These are phyloP conservation scores for Phytophthora uliginosa DNA, from an alignment of 352 stramenopile species.

Conservation along the genomic window DNA sequence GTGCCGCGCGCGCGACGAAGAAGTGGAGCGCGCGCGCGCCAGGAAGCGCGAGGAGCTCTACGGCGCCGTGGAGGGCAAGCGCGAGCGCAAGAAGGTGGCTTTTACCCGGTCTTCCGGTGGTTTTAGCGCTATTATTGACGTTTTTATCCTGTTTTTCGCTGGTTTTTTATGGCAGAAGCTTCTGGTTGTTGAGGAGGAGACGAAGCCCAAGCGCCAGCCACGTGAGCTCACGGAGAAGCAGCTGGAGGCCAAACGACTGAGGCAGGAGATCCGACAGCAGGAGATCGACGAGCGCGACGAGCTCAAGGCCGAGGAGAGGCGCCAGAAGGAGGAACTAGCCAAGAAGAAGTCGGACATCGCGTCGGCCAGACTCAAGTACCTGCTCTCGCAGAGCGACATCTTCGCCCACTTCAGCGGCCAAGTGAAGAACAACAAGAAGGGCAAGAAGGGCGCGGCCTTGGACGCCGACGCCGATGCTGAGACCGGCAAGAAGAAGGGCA, in stretches of 20 bases:
- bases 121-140: conserved; percentile 3
- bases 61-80: conserved; percentile 78
- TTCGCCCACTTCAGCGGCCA: conserved; percentile 98
- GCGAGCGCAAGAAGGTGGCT: conserved; percentile 78
- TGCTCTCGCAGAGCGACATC: conserved; percentile 98
- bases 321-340: conserved; percentile 84
- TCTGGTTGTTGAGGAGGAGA: conserved; percentile 50
- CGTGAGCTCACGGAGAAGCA: conserved; percentile 78
- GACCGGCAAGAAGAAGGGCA: conserved; percentile 81
- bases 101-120: not conserved
- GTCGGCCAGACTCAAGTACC: conserved; percentile 92
- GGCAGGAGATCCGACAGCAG: conserved; percentile 83
- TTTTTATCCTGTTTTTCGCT: conserved; percentile 11
- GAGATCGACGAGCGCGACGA: conserved; percentile 76
- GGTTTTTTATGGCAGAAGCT: conserved; percentile 48
- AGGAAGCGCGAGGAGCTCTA: conserved; percentile 83
- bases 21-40: conserved; percentile 79
- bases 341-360: conserved; percentile 86
- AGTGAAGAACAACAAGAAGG: conserved; percentile 70
- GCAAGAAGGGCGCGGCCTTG: conserved; percentile 25
- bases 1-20: conserved; percentile 74
- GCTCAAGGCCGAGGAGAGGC: conserved; percentile 77
- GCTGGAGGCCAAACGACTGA: conserved; percentile 68
- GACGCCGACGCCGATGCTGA: conserved; percentile 72
- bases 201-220: conserved; percentile 49